Evolutionary conservation across 169 alveolate species (phyloP).

Genomic region (Amoebophrya sp.): DNA sequence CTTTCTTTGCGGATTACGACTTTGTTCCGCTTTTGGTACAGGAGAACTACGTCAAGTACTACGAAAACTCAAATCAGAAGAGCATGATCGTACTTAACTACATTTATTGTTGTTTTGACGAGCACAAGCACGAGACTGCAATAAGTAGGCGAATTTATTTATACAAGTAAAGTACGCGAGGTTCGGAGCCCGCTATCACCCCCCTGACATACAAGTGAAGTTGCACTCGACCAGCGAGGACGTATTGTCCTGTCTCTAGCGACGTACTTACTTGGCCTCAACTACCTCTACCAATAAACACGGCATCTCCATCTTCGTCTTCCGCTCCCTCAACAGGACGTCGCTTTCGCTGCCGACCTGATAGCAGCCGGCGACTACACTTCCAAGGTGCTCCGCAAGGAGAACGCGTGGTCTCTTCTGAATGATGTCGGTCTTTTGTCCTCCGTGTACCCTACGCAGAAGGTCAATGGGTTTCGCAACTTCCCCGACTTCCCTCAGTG

Average conservation of each 20-base stretch:
- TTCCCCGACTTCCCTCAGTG: slow-evolving; percentile 17
- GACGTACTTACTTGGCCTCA: too few relatives aligned
- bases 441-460: neutral
- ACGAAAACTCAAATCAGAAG: neutral
- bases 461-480: neutral
- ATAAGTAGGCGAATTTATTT: too few relatives aligned
- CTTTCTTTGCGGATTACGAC: neutral
- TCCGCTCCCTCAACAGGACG: too few relatives aligned
- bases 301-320: too few relatives aligned
- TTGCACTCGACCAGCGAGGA: too few relatives aligned
- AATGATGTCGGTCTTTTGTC: neutral
- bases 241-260: too few relatives aligned
- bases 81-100: too few relatives aligned
- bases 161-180: too few relatives aligned
- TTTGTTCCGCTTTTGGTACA: neutral
- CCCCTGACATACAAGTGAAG: too few relatives aligned
- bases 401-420: neutral
- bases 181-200: neutral
- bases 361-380: neutral
- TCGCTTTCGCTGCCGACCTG: slow-evolving; percentile 11
- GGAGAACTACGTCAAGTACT: slow-evolving; percentile 7
- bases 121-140: too few relatives aligned
- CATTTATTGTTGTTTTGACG: too few relatives aligned
- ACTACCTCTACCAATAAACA: too few relatives aligned
- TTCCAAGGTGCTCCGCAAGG: neutral